These are phyloP conservation scores for Ganoderma leucocontextum DNA, from an alignment of 1,284 basidiomycete species.

Conservation along the genomic window DNA sequence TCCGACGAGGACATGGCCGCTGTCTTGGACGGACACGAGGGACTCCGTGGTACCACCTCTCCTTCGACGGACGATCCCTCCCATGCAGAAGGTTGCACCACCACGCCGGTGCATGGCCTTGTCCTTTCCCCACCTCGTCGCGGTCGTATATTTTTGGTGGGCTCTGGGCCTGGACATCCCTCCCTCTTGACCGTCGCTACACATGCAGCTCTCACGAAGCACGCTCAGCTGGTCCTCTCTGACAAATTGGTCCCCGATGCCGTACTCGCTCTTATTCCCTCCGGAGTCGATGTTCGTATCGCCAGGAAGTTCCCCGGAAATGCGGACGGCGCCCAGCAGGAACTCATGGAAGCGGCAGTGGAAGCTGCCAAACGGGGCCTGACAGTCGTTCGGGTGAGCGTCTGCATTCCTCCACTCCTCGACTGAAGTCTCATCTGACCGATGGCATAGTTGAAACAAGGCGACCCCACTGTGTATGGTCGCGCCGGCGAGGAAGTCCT, in stretches of 20 bases:
- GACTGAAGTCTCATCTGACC: background rate
- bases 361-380: slow-evolving; percentile 83
- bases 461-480: slow-evolving; percentile 95
- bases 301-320: slow-evolving; percentile 98
- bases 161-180: slow-evolving; percentile 95
- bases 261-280: slow-evolving; percentile 89
- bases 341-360: slow-evolving; percentile 92
- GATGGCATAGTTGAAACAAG: slow-evolving; percentile 85
- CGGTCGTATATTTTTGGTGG: slow-evolving; percentile 88
- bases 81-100: slow-evolving; percentile 28
- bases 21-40: slow-evolving; percentile 58
- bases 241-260: slow-evolving; percentile 97
- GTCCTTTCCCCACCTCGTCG: slow-evolving; percentile 42
- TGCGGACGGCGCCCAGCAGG: slow-evolving; percentile 92
- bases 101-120: slow-evolving; percentile 37
- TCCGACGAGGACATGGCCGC: slow-evolving; percentile 73
- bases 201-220: slow-evolving; percentile 79
- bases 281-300: slow-evolving; percentile 76
- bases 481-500: slow-evolving; percentile 95
- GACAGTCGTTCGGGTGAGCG: slow-evolving; percentile 84
- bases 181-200: slow-evolving; percentile 91
- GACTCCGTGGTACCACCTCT: slow-evolving; percentile 19
- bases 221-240: slow-evolving; percentile 88
- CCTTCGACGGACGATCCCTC: slow-evolving; percentile 9
- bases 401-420: background rate